A percentile compares a stretch with the other conserved stretches of the same genome.
phyloP scores from a whole-genome alignment of 2,329 filamentous ascomycete species.

The Diaporthe sp. region DNA sequence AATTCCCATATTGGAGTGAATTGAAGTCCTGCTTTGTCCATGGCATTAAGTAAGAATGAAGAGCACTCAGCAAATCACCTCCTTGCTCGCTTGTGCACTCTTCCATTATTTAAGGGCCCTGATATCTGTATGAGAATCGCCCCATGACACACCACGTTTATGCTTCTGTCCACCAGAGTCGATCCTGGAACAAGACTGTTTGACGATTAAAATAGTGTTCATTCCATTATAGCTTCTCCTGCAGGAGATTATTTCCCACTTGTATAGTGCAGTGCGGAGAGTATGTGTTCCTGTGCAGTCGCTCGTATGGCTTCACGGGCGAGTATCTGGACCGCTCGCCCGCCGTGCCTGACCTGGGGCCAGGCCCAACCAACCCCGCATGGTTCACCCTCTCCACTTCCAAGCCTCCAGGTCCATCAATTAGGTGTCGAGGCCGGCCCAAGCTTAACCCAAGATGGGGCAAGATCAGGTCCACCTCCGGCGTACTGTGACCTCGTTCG shows the following conservation, averaged over 20 bases:
- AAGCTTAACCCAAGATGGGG: constrained; percentile 22
- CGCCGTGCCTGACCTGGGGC: background rate
- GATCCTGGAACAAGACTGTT: background rate
- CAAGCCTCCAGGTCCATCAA: constrained; percentile 32
- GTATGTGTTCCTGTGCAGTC: background rate
- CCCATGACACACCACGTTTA: background rate
- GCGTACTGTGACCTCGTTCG: constrained; percentile 20
- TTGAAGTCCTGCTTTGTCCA: no score
- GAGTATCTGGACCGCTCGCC: background rate
- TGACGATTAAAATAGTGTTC: background rate
- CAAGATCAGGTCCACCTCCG: constrained; percentile 15
- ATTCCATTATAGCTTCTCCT: background rate
- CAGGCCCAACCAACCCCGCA: constrained; percentile 31
- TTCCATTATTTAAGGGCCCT: background rate
- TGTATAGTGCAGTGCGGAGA: background rate
- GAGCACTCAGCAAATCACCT: background rate
- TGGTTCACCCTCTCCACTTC: constrained; percentile 8
- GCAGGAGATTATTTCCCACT: background rate
- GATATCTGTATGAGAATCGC: background rate
- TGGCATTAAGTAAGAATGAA: background rate
- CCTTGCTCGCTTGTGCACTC: background rate
- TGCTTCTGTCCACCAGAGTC: background rate
- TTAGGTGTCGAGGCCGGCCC: constrained; percentile 25
- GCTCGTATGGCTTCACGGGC: background rate
- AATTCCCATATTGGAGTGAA: no score